Evolutionary conservation across 2,329 filamentous ascomycete genomes (phyloP), one percentile per base, ranked within the genome.

Genomic region (Chaetoscypha palmicola): DNA sequence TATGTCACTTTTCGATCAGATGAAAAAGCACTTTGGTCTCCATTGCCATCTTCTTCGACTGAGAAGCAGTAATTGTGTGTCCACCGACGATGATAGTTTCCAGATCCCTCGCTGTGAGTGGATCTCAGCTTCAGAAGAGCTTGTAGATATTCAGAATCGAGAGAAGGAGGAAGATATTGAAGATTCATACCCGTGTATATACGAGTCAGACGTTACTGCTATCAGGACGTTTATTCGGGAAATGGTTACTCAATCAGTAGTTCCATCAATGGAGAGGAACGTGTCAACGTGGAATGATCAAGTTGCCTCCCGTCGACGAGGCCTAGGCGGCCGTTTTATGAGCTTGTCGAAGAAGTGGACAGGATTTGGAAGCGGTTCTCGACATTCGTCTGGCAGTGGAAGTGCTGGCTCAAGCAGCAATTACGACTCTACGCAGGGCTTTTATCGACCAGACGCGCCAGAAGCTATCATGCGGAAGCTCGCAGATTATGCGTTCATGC

Each of bases 21-120:
- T 98, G 94, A 98, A 97, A 66, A 81, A 92, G n/a, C 88, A 96
- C 66, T 87, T 98, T 52, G 92, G 92, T 1, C 70, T 97, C 37
- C 90, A 98, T 65, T 98, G 92, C 61, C 92, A 98, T 65, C 72
- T 98, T 9, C 71, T 98, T 24, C 74, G 94, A 51, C 69, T 98
- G 39, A 78, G 91, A 55, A 94, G 87, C 58, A 84, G 80, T 28
- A 85, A 89, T 60, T 91, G 88, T 63, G 82, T 87, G 26, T 80
- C 90, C 50, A 90, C 88, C 1, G 92, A 97, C 62, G 90, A 96
- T 61, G 91, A 97, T 60, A 91, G 86, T 58, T 78, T 88, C 56
- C 78, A 81, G 41, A 72, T 96, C 17, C 87, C 91, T 1, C 75
- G 79, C 17, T 88, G 82, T 60, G 84, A 94, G 62, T 97, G 92